Conservation (phyloP, 208 protist genomes). For the Trypanosoma mega region DNA sequence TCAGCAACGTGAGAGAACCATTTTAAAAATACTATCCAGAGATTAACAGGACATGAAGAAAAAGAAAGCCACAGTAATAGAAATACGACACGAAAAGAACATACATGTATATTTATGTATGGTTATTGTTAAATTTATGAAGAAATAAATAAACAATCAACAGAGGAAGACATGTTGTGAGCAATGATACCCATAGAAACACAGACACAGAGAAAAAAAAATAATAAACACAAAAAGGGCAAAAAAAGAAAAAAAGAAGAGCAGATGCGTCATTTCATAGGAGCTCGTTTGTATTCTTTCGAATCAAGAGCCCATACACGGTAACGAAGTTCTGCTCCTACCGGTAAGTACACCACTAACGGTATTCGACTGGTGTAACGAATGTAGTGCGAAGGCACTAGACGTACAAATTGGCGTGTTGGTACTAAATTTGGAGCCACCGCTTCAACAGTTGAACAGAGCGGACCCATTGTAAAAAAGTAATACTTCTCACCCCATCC, state of each 20-base stretch:
- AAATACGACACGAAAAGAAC: too few relatives aligned
- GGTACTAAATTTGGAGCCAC: background rate
- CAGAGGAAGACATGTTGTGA: background rate
- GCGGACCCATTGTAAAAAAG: conserved; percentile 9
- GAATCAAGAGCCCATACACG: conserved; percentile 26
- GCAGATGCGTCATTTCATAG: background rate
- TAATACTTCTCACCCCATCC: conserved; percentile 25
- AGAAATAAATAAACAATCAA: conserved; percentile 25
- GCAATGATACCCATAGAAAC: background rate
- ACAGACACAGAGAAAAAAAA: background rate
- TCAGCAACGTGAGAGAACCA: too few relatives aligned
- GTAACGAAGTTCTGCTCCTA: conserved; percentile 24
- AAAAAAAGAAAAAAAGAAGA: conserved; percentile 14
- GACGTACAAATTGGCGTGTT: conserved; percentile 11
- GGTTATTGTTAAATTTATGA: conserved; percentile 7
- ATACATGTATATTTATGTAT: conserved; percentile 27
- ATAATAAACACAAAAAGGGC: conserved; percentile 12
- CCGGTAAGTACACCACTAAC: conserved; percentile 36
- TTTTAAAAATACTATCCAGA: too few relatives aligned
- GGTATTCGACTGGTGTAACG: conserved; percentile 34
- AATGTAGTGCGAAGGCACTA: conserved; percentile 13
- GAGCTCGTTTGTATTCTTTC: background rate
- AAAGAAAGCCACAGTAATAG: too few relatives aligned
- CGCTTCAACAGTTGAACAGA: background rate
- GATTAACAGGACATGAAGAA: too few relatives aligned